Evolutionary conservation across 2,329 filamentous ascomycete species (phyloP).

Genomic region (Trichoderma sp.): DNA sequence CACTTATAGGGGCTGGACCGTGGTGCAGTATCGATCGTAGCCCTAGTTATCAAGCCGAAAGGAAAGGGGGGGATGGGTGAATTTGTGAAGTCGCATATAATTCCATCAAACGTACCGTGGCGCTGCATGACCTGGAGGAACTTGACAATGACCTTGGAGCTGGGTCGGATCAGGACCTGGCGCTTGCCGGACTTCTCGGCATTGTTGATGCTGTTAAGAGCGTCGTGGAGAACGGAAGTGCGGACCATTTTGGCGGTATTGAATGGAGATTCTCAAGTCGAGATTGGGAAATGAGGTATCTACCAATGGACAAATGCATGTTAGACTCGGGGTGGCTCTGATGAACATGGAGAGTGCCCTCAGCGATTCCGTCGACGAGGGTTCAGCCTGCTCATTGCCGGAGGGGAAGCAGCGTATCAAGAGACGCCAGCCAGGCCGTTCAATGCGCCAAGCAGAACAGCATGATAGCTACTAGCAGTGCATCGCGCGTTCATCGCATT

Average conservation of each 20-base stretch:
- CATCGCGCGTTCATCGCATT: slow-evolving; percentile 6
- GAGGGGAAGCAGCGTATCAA: slow-evolving; percentile 66
- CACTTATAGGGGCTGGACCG: slow-evolving; percentile 99
- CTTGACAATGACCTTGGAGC: slow-evolving; percentile 99
- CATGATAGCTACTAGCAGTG: background rate
- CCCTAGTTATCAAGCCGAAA: slow-evolving; percentile 99
- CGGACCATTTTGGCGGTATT: slow-evolving; percentile 90
- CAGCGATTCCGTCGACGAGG: slow-evolving; percentile 57
- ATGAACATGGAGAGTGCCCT: slow-evolving; percentile 73
- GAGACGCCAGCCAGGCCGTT: slow-evolving; percentile 33
- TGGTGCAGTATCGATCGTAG: slow-evolving; percentile 77
- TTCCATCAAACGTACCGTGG: slow-evolving; percentile 77
- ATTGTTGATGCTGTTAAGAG: slow-evolving; percentile 99
- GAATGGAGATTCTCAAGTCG: slow-evolving; percentile 79
- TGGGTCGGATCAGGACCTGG: slow-evolving; percentile 96
- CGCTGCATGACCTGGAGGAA: slow-evolving; percentile 99
- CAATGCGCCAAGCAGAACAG: slow-evolving; percentile 26
- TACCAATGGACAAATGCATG: slow-evolving; percentile 48
- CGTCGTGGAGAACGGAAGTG: slow-evolving; percentile 99
- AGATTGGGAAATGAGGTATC: slow-evolving; percentile 65
- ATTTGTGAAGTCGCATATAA: background rate
- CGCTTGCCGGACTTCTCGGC: slow-evolving; percentile 99
- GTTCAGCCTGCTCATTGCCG: slow-evolving; percentile 71
- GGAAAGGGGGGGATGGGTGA: slow-evolving; percentile 33
- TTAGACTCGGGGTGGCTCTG: slow-evolving; percentile 64